Base-by-base conservation (phyloP, 331 rosid genomes). In the Phaseolus coccineus region DNA sequence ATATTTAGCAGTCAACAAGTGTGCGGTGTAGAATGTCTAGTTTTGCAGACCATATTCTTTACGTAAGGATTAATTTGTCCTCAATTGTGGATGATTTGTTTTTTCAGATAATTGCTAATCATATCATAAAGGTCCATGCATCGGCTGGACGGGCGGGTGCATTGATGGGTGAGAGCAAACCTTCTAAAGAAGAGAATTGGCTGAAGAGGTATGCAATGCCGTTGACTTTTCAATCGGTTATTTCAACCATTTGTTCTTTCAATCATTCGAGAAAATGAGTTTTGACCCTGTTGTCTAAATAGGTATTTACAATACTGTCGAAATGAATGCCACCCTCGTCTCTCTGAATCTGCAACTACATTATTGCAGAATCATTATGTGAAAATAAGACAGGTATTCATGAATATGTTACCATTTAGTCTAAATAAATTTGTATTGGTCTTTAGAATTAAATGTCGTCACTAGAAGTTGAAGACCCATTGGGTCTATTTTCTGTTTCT, bases 231-330 rank as follows among this genome's bases (percentile, higher is more conserved):
- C 58, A 46, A 16, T 56, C 42, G 76, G 57, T 64, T 81, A 68
- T 73, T 19, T 22, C 64, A 58, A 37, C 69, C 55, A 72, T 55
- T 79, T 33, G 44, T 62, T 80, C 70, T 71, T 22, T 25, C 65
- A 61, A 33, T 72, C 47, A 76, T 61, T 80, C 31, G n/a, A 31
- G 71, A 64, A 77, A 68, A 62, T 53, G 78, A 69, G 69, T 30
- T 30, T 78, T 77, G 69, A 39, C 11, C 75, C 75, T 83, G 69
- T 63, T 66, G 81, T 79, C 63, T 74, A 28, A 87, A 81, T 64
- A 96, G 99, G 93, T 96, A 96, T 74, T 70, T 96, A 69, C 96
- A 93, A 55, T 96, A 93, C 71, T 91, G 98, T 74, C 98, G 97
- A 79, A 77, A 85, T 46, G 82, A 83, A 78, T 91, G 97, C 55